Percentiles rank a stretch among this genome's conserved stretches.
These are phyloP conservation scores for Chrysoporthe puriensis DNA, from an alignment of 2,329 filamentous ascomycete genomes.

Conservation along the genomic window DNA sequence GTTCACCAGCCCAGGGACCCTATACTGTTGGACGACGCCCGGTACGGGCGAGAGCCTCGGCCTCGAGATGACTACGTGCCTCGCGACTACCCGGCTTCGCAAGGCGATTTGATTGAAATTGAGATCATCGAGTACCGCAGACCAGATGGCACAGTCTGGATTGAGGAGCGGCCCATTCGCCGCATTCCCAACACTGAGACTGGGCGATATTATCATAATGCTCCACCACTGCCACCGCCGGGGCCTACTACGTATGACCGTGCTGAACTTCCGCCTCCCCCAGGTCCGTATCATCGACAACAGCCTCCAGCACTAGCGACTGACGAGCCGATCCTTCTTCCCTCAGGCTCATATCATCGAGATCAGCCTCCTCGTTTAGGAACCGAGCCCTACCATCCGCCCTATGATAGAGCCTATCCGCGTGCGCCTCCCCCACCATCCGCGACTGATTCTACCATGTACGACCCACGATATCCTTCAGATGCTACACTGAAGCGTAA, in stretches of 20 bases:
- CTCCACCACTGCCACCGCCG: slow-evolving; percentile 7
- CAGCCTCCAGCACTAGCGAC: slow-evolving; percentile 16
- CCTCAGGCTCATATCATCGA: slow-evolving; percentile 4
- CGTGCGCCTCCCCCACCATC: slow-evolving; percentile 17
- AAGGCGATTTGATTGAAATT: slow-evolving; percentile 41
- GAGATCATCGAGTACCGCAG: slow-evolving; percentile 52
- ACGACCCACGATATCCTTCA: slow-evolving; percentile 29
- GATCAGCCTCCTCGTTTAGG: not conserved
- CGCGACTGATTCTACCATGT: slow-evolving; percentile 10
- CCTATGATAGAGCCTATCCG: slow-evolving; percentile 22
- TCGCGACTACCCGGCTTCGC: slow-evolving; percentile 10
- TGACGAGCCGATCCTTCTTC: slow-evolving; percentile 6
- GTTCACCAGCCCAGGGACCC: slow-evolving; percentile 37
- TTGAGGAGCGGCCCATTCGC: slow-evolving; percentile 45
- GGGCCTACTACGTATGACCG: slow-evolving; percentile 26
- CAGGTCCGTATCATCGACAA: slow-evolving; percentile 15
- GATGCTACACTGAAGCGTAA: slow-evolving; percentile 18
- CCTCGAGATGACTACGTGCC: slow-evolving; percentile 22
- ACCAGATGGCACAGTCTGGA: slow-evolving; percentile 50
- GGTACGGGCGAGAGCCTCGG: slow-evolving; percentile 37
- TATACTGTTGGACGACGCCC: slow-evolving; percentile 32
- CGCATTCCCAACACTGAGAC: slow-evolving; percentile 37
- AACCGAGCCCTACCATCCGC: slow-evolving; percentile 19
- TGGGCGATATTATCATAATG: slow-evolving; percentile 29
- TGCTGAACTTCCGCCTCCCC: not conserved